These are phyloP conservation scores for Narthecium ossifragum DNA, from an alignment of 106 monocot species.

Conservation along the genomic window DNA sequence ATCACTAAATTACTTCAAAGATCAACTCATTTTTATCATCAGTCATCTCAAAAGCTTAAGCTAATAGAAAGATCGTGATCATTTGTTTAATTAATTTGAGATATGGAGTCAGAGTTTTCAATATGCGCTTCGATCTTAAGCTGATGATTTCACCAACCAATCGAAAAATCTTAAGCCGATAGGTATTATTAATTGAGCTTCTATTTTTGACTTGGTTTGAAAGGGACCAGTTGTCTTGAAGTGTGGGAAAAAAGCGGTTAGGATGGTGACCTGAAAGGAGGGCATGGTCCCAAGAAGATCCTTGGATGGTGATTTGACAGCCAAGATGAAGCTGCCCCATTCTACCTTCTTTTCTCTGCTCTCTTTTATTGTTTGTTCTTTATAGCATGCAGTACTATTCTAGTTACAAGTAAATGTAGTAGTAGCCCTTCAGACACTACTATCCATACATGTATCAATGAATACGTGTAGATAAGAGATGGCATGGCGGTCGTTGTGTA, in stretches of 20 bases:
- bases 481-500: no score
- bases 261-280: slow-evolving; percentile 23
- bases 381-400: not conserved
- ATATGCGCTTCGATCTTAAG: no score
- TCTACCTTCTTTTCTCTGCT: not conserved
- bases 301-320: slow-evolving; percentile 38
- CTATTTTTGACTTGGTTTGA: slow-evolving; percentile 1
- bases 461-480: no score
- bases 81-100: not conserved
- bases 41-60: not conserved
- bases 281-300: slow-evolving; percentile 46
- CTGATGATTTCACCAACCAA: not conserved
- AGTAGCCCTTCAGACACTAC: not conserved
- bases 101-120: not conserved
- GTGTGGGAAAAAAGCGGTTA: slow-evolving; percentile 1
- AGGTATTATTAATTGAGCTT: not conserved
- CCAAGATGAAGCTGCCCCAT: slow-evolving; percentile 20
- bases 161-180: not conserved
- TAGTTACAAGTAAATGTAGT: not conserved
- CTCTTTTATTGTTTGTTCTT: not conserved
- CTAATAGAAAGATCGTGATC: not conserved
- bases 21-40: not conserved
- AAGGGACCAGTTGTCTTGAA: slow-evolving; percentile 9
- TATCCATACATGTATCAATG: not conserved
- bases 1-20: no score